phyloP scores from a whole-genome alignment of 345 rosid species.

The Viola odorata region DNA sequence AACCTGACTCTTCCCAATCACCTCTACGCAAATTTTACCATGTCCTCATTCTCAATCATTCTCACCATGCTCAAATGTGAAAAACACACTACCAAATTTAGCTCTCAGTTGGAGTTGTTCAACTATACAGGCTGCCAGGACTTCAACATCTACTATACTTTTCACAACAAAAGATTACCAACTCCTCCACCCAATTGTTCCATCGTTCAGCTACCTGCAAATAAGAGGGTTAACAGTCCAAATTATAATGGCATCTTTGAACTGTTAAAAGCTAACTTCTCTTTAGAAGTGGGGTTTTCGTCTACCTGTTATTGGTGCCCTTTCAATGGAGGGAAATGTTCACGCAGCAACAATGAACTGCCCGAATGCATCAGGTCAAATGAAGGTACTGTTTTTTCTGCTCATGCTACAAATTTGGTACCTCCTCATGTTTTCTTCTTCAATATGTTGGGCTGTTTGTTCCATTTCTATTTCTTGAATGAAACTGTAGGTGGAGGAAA shows the following conservation, averaged over 20 bases:
- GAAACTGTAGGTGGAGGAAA: not conserved
- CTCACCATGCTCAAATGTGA: slow-evolving; percentile 20
- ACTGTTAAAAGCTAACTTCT: slow-evolving; percentile 17
- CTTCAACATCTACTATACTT: slow-evolving; percentile 4
- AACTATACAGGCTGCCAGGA: not conserved
- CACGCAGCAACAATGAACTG: not conserved
- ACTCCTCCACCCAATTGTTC: slow-evolving; percentile 20
- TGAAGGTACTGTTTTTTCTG: not conserved
- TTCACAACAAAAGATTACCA: not conserved
- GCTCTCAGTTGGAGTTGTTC: too few species aligned
- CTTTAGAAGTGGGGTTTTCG: not conserved
- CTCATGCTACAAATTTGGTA: not conserved
- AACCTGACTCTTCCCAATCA: slow-evolving; percentile 18
- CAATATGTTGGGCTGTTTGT: not conserved
- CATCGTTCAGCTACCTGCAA: slow-evolving; percentile 14
- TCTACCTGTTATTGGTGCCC: slow-evolving; percentile 1
- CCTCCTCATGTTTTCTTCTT: not conserved
- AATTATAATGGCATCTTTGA: slow-evolving; percentile 1
- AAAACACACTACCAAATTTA: too few species aligned
- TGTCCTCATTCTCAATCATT: too few species aligned
- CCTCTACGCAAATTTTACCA: slow-evolving; percentile 16
- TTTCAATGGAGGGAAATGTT: not conserved
- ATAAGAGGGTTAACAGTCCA: too few species aligned
- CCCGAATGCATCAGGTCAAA: slow-evolving; percentile 9
- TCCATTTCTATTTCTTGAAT: not conserved